phyloP scores from a whole-genome alignment of 495 filamentous ascomycete species.

The Tuber melanosporum region DNA sequence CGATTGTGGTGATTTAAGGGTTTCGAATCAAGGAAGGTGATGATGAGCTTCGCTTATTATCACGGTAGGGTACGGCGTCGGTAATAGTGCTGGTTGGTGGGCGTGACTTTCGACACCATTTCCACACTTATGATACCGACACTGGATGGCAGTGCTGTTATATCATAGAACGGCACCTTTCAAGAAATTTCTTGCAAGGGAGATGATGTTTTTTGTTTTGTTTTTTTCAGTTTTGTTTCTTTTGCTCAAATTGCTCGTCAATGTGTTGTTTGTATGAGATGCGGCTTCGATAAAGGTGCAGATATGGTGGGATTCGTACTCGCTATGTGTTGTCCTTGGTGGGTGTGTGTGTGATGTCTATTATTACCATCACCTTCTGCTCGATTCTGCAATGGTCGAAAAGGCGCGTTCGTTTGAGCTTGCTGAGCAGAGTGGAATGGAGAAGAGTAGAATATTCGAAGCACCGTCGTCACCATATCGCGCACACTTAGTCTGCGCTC shows the following conservation, averaged over 20 bases:
- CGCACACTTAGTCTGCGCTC: background rate
- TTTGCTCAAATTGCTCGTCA: background rate
- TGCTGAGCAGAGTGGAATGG: background rate
- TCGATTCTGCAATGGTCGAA: background rate
- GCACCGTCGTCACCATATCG: background rate
- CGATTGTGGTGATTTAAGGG: background rate
- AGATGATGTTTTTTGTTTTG: no score
- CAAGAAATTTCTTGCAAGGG: background rate
- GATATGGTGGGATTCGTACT: background rate
- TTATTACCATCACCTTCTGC: background rate
- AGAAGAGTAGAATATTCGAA: background rate
- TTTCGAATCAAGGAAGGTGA: background rate
- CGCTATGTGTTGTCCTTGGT: background rate
- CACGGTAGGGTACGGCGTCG: background rate
- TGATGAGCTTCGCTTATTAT: background rate
- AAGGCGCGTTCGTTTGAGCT: background rate
- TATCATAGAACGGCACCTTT: background rate
- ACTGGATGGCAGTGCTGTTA: background rate
- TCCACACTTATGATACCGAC: background rate
- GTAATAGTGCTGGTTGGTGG: background rate
- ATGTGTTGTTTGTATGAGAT: background rate
- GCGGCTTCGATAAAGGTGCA: slow-evolving; percentile 1
- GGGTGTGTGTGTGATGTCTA: background rate
- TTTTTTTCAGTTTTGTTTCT: background rate
- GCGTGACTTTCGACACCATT: background rate